These are phyloP conservation scores for Colletotrichum musicola DNA, from an alignment of 2,329 filamentous ascomycete species.

Conservation along the genomic window DNA sequence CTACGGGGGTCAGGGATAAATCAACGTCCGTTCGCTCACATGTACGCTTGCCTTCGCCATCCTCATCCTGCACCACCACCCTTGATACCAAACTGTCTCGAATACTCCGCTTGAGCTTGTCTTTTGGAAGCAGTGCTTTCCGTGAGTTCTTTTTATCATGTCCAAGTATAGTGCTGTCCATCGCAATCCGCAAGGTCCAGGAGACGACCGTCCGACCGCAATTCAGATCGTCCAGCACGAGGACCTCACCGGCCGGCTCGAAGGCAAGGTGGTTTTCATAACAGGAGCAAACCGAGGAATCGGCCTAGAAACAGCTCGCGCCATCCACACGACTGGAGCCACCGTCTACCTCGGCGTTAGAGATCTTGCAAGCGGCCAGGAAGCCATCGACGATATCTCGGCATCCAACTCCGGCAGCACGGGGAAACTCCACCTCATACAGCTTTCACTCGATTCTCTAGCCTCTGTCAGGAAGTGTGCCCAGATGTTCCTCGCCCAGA, in stretches of 20 bases:
- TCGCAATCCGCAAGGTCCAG: conserved; percentile 24
- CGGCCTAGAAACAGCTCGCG: conserved; percentile 53
- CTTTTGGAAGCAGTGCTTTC: no score
- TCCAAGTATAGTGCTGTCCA: conserved; percentile 8
- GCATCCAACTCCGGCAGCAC: background rate
- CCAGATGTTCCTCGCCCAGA: conserved; percentile 45
- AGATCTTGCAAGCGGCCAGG: conserved; percentile 48
- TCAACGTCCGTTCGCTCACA: no score
- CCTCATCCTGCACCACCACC: no score
- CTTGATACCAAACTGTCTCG: no score
- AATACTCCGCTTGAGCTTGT: no score
- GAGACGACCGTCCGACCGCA: conserved; percentile 40
- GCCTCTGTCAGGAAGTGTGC: conserved; percentile 45
- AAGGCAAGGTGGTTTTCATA: conserved; percentile 51
- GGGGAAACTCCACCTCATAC: conserved; percentile 4
- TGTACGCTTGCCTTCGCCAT: no score
- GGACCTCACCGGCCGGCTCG: conserved; percentile 35
- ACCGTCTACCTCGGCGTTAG: conserved; percentile 52
- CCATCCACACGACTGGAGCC: conserved; percentile 52
- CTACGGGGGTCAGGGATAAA: no score
- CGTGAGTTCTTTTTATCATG: background rate
- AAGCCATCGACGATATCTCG: conserved; percentile 42
- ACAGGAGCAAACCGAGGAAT: conserved; percentile 54
- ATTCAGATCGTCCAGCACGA: conserved; percentile 37
- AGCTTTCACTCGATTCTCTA: conserved; percentile 36